A percentile compares a stretch with the other conserved stretches of the same genome.
These are phyloP conservation scores for Plasmodium gaboni DNA, from an alignment of 169 alveolate genomes.

Conservation along the genomic window DNA sequence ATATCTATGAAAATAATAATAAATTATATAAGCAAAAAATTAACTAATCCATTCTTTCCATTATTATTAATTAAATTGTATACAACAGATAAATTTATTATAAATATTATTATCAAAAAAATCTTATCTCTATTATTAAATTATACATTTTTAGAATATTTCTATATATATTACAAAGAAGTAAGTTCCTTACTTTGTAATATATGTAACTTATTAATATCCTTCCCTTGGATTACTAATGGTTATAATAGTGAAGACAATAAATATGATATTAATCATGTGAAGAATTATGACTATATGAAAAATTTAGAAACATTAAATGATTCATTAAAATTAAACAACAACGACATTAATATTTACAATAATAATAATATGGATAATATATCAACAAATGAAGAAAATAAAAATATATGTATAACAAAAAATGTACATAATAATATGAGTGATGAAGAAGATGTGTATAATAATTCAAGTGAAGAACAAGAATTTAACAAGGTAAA, in stretches of 20 bases:
- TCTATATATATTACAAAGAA: constrained; percentile 68
- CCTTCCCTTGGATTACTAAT: constrained; percentile 73
- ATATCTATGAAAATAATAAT: constrained; percentile 48
- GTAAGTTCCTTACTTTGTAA: constrained; percentile 23
- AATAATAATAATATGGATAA: not conserved
- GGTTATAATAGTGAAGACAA: constrained; percentile 13
- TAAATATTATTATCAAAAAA: constrained; percentile 66
- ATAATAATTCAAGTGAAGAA: constrained; percentile 11
- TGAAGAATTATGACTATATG: not conserved
- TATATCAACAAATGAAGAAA: not conserved
- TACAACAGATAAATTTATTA: constrained; percentile 40
- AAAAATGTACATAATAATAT: not conserved
- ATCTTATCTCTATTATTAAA: constrained; percentile 64
- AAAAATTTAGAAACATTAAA: too few species aligned
- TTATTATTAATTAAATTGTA: constrained; percentile 46
- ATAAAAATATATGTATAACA: not conserved
- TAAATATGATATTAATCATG: not conserved
- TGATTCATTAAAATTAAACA: not conserved
- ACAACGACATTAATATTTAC: not conserved
- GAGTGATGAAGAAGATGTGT: not conserved
- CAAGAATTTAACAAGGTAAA: constrained; percentile 58
- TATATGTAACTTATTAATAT: constrained; percentile 54
- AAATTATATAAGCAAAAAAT: constrained; percentile 57
- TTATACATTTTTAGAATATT: constrained; percentile 61
- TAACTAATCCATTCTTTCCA: constrained; percentile 44